Evolutionary conservation across 2,329 filamentous ascomycete species (phyloP).

Genomic region (Gnomoniopsis sp.): DNA sequence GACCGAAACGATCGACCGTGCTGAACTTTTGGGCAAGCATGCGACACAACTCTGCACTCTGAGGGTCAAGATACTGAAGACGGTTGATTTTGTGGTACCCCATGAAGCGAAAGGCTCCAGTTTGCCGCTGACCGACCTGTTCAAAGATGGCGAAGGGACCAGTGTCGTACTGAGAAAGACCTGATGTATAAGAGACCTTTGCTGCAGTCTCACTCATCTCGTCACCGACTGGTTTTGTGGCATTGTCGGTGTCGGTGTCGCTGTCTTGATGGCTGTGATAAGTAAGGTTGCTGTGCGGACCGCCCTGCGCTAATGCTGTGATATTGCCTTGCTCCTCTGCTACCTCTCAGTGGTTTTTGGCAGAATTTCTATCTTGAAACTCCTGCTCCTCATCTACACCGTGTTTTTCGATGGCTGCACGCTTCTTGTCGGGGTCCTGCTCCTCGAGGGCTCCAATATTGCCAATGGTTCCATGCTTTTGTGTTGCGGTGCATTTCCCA

Average conservation of each 20-base stretch:
- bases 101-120: neutral
- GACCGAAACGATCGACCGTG: neutral
- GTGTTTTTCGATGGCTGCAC: too few species aligned
- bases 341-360: too few species aligned
- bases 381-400: too few species aligned
- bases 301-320: too few species aligned
- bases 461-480: too few species aligned
- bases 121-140: neutral
- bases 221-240: neutral
- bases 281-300: too few species aligned
- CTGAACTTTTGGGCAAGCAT: constrained; percentile 1
- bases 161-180: neutral
- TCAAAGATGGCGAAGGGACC: neutral
- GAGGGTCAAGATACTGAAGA: neutral
- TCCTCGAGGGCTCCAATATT: too few species aligned
- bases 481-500: too few species aligned
- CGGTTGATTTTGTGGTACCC: neutral
- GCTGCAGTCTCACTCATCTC: neutral
- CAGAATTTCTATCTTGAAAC: too few species aligned
- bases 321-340: too few species aligned
- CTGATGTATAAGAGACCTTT: neutral
- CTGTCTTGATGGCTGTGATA: neutral
- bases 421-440: too few species aligned
- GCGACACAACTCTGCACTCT: neutral
- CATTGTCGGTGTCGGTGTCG: neutral